Conservation (phyloP, 805 yeast genomes). For the Suhomyces tanzawaensis region DNA sequence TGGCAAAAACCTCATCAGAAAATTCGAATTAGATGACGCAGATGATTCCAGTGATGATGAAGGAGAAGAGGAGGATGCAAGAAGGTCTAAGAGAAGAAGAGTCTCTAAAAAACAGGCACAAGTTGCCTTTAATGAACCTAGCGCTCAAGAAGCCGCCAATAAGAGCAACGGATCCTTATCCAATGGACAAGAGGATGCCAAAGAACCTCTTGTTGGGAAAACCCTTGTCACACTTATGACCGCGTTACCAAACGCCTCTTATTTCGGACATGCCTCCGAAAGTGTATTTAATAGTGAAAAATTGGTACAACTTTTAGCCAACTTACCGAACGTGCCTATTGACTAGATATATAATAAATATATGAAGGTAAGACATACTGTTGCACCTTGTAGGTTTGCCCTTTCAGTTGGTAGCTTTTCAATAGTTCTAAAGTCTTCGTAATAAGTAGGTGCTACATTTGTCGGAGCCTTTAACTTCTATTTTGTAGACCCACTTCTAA, state of each 20-base stretch:
- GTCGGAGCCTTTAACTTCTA: too few species aligned
- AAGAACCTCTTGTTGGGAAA: constrained; percentile 10
- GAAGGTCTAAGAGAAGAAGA: constrained; percentile 11
- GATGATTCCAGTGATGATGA: constrained; percentile 14
- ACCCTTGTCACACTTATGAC: constrained; percentile 13
- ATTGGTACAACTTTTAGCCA: constrained; percentile 43
- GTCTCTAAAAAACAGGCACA: background rate
- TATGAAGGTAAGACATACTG: too few species aligned
- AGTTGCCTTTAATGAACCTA: background rate
- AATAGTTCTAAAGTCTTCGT: too few species aligned
- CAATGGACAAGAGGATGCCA: constrained; percentile 7
- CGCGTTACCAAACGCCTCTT: constrained; percentile 57
- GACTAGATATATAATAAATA: constrained; percentile 1
- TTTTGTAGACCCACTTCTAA: too few species aligned
- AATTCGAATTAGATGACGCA: constrained; percentile 36
- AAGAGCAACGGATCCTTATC: background rate
- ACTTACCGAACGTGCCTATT: constrained; percentile 25
- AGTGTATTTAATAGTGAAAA: constrained; percentile 55
- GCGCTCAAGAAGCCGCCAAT: background rate
- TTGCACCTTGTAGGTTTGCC: too few species aligned
- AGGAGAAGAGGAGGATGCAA: constrained; percentile 20
- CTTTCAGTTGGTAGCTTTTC: too few species aligned
- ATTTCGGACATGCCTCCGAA: constrained; percentile 47
- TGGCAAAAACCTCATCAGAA: constrained; percentile 34
- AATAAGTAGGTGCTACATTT: too few species aligned